Evolutionary conservation across 805 yeast genomes (phyloP), one percentile per base, ranked within the genome.

Genomic region (Cyberlindnera suaveolens): DNA sequence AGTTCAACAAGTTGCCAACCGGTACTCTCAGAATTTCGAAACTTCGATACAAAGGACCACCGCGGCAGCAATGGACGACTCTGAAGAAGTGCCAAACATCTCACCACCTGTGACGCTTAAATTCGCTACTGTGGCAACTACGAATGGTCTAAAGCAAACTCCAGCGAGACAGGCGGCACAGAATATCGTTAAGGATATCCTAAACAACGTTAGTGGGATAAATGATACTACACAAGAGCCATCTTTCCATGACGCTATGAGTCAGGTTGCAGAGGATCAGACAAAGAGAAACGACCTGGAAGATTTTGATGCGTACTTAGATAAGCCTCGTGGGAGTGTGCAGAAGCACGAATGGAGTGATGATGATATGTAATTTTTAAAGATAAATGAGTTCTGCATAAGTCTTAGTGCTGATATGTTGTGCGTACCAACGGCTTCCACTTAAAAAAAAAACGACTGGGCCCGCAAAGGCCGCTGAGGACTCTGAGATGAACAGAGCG

Each of bases 391-490:
- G 11, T 23, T 23, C 27, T 23, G 11, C 27, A 14, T 26, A 27
- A 16, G 19, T 35, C 11, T 23, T 23, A 23, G 27, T 23, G 13
- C 11, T 5, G 27, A 23, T 23, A 23, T 23, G 27, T 9, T 23
- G 27, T 8, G 11, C 27, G 10, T 23, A 23, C 27, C 27, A 23
- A 10, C 27, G 2, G 11, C 27, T 11, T 31, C 26, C 15, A 11
- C 19, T 16, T 7, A 38, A 33, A 33, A 19, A 17, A 39, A 80
- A 61, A 78, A 5, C 27, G 11, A 23, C 27, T 6, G 27, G 27
- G 27, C 82, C 34, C 3, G 17, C 47, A 72, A 68, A 51, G 77
- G 82, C 63, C 15, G 34, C 15, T 14, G 34, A 11, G 17, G 15
- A 7, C 34, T 31, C 34, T 23, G 27, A 23, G 23, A 23, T 23